A percentile compares a stretch with the other conserved stretches of the same genome.
These are phyloP conservation scores for Ramularia endophylla DNA, from an alignment of 2,329 filamentous ascomycete species.

Conservation along the genomic window DNA sequence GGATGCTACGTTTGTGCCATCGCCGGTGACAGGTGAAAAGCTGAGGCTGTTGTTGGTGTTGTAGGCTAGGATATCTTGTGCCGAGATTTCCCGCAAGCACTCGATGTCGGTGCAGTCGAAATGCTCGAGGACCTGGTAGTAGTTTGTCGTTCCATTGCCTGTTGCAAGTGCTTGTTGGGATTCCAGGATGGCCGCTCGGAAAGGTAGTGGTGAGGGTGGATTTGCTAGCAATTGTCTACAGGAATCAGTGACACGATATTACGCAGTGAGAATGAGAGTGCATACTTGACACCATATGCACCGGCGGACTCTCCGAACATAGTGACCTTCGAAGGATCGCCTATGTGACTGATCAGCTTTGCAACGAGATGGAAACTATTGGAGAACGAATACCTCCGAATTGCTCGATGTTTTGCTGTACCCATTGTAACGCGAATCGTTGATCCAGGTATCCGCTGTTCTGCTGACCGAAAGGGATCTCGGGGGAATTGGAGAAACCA, in stretches of 20 bases:
- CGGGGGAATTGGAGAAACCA: conserved; percentile 25
- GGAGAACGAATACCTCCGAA: conserved; percentile 28
- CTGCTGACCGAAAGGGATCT: conserved; percentile 25
- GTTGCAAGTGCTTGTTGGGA: conserved; percentile 6
- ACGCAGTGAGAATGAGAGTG: too few species aligned
- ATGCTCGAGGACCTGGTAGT: conserved; percentile 10
- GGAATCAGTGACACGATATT: too few species aligned
- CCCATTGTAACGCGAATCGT: conserved; percentile 29
- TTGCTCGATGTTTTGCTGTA: conserved; percentile 47
- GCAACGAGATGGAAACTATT: conserved; percentile 40
- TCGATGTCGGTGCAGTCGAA: conserved; percentile 12
- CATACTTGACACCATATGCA: conserved; percentile 12
- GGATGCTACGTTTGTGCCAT: conserved; percentile 10
- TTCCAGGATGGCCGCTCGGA: conserved; percentile 19
- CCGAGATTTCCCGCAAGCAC: conserved; percentile 12
- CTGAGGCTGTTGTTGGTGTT: conserved; percentile 17
- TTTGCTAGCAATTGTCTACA: conserved; percentile 14
- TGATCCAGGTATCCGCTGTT: conserved; percentile 32
- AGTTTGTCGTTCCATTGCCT: conserved; percentile 10
- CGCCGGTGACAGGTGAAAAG: conserved; percentile 11
- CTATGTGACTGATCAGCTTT: too few species aligned
- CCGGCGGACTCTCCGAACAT: conserved; percentile 18
- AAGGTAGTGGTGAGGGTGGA: conserved; percentile 15
- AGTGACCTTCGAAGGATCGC: conserved; percentile 45
- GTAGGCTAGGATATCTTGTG: conserved; percentile 9